phyloP scores from a whole-genome alignment of 2,329 filamentous ascomycete genomes.

The Bipolaris cookei region DNA sequence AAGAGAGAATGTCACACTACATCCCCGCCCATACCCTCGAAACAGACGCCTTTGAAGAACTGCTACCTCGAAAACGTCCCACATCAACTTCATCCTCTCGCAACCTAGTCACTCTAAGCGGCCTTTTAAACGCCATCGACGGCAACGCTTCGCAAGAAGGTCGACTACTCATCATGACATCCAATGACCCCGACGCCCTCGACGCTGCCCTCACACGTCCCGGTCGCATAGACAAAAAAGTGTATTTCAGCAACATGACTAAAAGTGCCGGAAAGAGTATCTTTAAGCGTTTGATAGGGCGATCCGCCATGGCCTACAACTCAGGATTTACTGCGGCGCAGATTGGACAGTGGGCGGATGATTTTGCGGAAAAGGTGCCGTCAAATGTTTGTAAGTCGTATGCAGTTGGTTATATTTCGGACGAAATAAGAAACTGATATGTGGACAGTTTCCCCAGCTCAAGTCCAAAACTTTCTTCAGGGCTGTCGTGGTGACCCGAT shows the following conservation, averaged over 20 bases:
- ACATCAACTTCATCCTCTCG: background rate
- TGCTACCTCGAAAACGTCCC: background rate
- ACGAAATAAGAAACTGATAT: no score
- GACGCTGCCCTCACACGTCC: slow-evolving; percentile 76
- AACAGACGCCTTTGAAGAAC: background rate
- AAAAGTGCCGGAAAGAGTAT: slow-evolving; percentile 30
- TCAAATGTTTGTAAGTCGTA: slow-evolving; percentile 22
- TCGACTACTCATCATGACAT: slow-evolving; percentile 80
- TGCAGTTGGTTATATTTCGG: no score
- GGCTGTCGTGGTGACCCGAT: slow-evolving; percentile 35
- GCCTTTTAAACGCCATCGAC: slow-evolving; percentile 79
- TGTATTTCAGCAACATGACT: slow-evolving; percentile 62
- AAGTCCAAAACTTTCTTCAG: slow-evolving; percentile 43
- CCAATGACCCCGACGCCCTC: slow-evolving; percentile 74
- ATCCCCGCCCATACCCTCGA: background rate
- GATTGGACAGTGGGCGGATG: slow-evolving; percentile 29
- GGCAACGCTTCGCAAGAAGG: slow-evolving; percentile 80
- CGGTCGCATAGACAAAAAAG: slow-evolving; percentile 78
- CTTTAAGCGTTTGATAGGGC: slow-evolving; percentile 42
- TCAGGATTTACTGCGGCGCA: slow-evolving; percentile 26
- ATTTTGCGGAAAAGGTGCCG: slow-evolving; percentile 39
- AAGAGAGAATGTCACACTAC: background rate
- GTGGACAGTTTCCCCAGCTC: slow-evolving; percentile 33
- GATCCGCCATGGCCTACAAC: slow-evolving; percentile 27
- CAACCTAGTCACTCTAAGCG: slow-evolving; percentile 64